These are phyloP conservation scores for Colletotrichum somersetense DNA, from an alignment of 2,329 filamentous ascomycete genomes.

Conservation along the genomic window DNA sequence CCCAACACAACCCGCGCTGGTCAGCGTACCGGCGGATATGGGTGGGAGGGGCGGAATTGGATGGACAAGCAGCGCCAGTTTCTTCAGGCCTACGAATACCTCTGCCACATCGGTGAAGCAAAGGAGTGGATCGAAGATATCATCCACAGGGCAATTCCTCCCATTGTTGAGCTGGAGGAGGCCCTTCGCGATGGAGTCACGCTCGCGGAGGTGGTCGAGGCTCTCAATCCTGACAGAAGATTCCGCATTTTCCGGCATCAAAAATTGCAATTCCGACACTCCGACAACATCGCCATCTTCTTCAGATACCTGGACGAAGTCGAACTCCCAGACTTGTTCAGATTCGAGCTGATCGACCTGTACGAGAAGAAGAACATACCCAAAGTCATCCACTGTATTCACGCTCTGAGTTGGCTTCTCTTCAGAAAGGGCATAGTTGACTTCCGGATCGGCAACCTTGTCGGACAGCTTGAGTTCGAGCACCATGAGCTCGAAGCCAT, in stretches of 20 bases:
- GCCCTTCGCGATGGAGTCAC: slow-evolving; percentile 93
- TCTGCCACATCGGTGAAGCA: slow-evolving; percentile 98
- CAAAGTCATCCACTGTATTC: slow-evolving; percentile 99
- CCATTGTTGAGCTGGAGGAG: slow-evolving; percentile 94
- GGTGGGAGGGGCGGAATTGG: slow-evolving; percentile 90
- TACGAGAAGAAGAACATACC: slow-evolving; percentile 99
- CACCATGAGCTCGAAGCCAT: slow-evolving; percentile 97
- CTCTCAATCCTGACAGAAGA: slow-evolving; percentile 81
- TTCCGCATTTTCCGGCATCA: slow-evolving; percentile 87
- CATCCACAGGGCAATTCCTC: slow-evolving; percentile 85
- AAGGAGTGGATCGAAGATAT: slow-evolving; percentile 99
- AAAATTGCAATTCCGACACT: slow-evolving; percentile 92
- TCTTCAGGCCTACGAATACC: slow-evolving; percentile 95
- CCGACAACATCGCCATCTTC: slow-evolving; percentile 97
- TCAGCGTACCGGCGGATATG: slow-evolving; percentile 65
- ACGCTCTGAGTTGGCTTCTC: slow-evolving; percentile 96
- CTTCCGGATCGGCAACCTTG: slow-evolving; percentile 95
- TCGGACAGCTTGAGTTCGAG: slow-evolving; percentile 96
- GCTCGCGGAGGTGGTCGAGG: slow-evolving; percentile 91
- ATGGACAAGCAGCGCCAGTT: slow-evolving; percentile 99
- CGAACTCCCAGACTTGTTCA: slow-evolving; percentile 92
- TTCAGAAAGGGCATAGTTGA: slow-evolving; percentile 95
- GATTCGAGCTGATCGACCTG: slow-evolving; percentile 95
- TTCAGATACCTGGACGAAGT: slow-evolving; percentile 94
- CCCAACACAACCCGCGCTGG: slow-evolving; percentile 60